These are phyloP conservation scores for Backusella parvicylindrica DNA, from an alignment of 192 early-diverging fungal species.

Conservation along the genomic window DNA sequence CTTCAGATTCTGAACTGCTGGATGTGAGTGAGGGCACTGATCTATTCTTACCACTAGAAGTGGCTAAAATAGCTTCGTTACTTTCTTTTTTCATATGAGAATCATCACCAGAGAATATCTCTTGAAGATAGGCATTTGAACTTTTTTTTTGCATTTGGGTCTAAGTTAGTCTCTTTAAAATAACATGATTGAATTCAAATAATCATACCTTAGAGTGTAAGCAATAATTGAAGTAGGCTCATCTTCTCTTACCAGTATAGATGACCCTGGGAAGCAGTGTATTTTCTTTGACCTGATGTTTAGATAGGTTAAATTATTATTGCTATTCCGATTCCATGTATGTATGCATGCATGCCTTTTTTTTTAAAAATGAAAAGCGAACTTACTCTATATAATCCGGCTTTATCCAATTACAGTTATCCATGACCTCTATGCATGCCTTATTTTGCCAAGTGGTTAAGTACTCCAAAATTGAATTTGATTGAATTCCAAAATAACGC, in stretches of 20 bases:
- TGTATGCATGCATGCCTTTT: background rate
- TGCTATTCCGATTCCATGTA: background rate
- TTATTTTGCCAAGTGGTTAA: slow-evolving; percentile 51
- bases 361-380: background rate
- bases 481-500: slow-evolving; percentile 33
- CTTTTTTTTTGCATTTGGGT: slow-evolving; percentile 13
- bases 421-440: slow-evolving; percentile 18
- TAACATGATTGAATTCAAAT: background rate
- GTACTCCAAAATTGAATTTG: slow-evolving; percentile 35
- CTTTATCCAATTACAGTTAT: slow-evolving; percentile 39
- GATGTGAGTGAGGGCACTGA: background rate
- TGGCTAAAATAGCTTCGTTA: background rate
- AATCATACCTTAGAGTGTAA: slow-evolving; percentile 63
- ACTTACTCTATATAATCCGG: slow-evolving; percentile 53
- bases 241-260: slow-evolving; percentile 79
- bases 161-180: background rate
- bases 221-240: slow-evolving; percentile 93
- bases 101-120: slow-evolving; percentile 10
- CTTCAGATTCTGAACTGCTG: background rate
- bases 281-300: slow-evolving; percentile 11
- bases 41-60: background rate
- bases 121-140: slow-evolving; percentile 40
- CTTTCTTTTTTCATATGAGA: background rate
- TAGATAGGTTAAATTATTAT: background rate
- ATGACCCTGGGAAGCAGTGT: slow-evolving; percentile 81